Evolutionary conservation across 1,284 basidiomycete genomes (phyloP), one percentile per base, ranked within the genome.

Genomic region (Vanrija sp.): DNA sequence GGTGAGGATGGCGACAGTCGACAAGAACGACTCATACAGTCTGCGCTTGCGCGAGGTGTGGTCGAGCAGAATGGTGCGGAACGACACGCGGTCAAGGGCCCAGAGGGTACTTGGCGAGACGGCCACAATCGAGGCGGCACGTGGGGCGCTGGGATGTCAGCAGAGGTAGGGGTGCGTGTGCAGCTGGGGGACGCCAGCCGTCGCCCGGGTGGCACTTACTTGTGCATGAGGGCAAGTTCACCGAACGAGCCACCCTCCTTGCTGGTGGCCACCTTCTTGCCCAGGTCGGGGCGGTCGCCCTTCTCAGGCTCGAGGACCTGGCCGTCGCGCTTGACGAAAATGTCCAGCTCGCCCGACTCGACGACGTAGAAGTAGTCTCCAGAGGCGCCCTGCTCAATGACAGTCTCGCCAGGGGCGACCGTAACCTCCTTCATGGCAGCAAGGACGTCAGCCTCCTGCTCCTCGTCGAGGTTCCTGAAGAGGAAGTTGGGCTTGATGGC

Each of bases 311-410:
- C 62, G 68, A 61, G 75, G 49, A 70, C 67, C 60, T 62, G 76
- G 56, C 78, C 69, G 59, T 78, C 75, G 46, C 69, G 84, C 52
- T 76, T 77, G 64, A 95, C 89, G 77, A 85, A 98, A 67, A 93
- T 89, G 67, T 96, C 84, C 54, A 98, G 81, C 47, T 85, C 78
- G 1, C 95, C 95, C 41, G 83, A 82, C 76, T 98, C 96, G 61
- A 98, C 92, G 53, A 98, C 88, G 76, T 98, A 99, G 75, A 98
- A 98, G 78, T 87, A 96, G 69, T 98, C 94, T 47, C 95, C 95
- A 37, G 91, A 89, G 61, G 94, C 95, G 44, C 96, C 95, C 76
- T 99, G 95, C 57, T 89, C 84, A 65, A 99, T 98, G 56, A 99
- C 87, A 25, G 90, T 85, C 56, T 91, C 86, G 58, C 87, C 85